Evolutionary conservation across 2,329 filamentous ascomycete genomes (phyloP).

Genomic region (Hortaea sp.): DNA sequence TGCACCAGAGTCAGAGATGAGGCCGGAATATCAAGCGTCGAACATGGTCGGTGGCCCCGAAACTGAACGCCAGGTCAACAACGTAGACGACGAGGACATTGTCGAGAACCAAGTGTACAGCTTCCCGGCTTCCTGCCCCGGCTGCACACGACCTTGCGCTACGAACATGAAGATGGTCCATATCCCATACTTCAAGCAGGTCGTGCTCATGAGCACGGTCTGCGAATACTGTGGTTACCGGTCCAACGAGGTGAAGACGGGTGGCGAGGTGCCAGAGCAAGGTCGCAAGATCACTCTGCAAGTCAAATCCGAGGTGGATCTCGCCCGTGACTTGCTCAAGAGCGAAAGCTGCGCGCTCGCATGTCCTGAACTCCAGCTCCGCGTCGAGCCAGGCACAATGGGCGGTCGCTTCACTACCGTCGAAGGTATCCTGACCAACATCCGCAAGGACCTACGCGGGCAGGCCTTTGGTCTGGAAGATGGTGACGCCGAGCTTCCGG

Average conservation of each 20-base stretch:
- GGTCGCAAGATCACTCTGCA: constrained; percentile 74
- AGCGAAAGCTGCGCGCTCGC: constrained; percentile 81
- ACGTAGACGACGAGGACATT: constrained; percentile 50
- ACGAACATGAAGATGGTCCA: constrained; percentile 99
- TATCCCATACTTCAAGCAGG: constrained; percentile 96
- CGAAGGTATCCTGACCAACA: constrained; percentile 84
- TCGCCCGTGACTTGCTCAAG: constrained; percentile 90
- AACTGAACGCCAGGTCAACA: constrained; percentile 22
- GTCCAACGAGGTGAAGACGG: constrained; percentile 95
- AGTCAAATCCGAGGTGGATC: constrained; percentile 59
- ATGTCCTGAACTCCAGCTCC: constrained; percentile 77
- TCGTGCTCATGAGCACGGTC: constrained; percentile 87
- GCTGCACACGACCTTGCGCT: constrained; percentile 73
- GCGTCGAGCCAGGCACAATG: constrained; percentile 85
- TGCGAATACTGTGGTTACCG: constrained; percentile 85
- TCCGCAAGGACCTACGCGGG: constrained; percentile 75
- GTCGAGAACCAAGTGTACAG: constrained; percentile 86
- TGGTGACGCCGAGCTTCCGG: constrained; percentile 29
- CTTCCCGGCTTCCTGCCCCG: constrained; percentile 85
- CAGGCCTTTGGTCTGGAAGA: constrained; percentile 75
- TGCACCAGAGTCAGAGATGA: constrained; percentile 48
- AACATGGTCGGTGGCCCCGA: constrained; percentile 29
- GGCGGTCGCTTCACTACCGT: constrained; percentile 95
- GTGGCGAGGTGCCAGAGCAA: constrained; percentile 77
- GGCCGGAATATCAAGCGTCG: constrained; percentile 41